phyloP scores from a whole-genome alignment of 2,329 filamentous ascomycete species.

The Teratosphaeriaceae sp. region DNA sequence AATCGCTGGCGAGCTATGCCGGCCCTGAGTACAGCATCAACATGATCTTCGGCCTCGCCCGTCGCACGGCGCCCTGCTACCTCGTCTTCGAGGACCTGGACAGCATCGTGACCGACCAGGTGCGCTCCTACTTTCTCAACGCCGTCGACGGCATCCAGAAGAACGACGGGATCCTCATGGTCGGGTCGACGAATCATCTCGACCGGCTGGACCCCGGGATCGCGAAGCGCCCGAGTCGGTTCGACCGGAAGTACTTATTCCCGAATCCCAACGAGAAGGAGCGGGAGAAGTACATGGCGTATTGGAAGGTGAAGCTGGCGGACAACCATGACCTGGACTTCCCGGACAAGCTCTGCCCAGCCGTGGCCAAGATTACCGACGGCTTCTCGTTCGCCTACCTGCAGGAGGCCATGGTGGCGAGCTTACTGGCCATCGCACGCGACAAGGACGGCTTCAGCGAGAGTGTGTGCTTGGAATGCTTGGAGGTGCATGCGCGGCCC shows the following conservation, averaged over 20 bases:
- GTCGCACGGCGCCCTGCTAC: conserved; percentile 59
- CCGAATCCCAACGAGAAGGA: conserved; percentile 50
- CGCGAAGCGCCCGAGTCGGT: conserved; percentile 56
- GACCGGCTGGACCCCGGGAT: conserved; percentile 61
- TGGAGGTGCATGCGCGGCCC: conserved; percentile 17
- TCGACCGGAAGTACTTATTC: conserved; percentile 62
- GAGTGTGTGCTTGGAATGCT: conserved; percentile 22
- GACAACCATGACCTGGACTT: conserved; percentile 55
- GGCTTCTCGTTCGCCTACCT: conserved; percentile 65
- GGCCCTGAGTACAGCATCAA: conserved; percentile 53
- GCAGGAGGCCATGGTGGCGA: conserved; percentile 62
- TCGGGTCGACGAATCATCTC: conserved; percentile 40
- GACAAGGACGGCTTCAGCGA: conserved; percentile 35
- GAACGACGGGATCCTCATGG: conserved; percentile 64
- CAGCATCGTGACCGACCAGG: conserved; percentile 53
- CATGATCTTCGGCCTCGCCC: conserved; percentile 52
- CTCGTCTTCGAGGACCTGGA: conserved; percentile 69
- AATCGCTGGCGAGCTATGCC: conserved; percentile 39
- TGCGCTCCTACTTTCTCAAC: conserved; percentile 65
- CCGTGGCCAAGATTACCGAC: conserved; percentile 56
- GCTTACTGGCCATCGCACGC: conserved; percentile 52
- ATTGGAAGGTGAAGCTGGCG: conserved; percentile 52
- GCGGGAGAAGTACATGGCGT: conserved; percentile 53
- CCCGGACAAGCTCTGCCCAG: conserved; percentile 49
- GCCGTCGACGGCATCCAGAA: conserved; percentile 63